A percentile compares a stretch with the other conserved stretches of the same genome.
Evolutionary conservation across 345 rosid genomes (phyloP).

Genomic region (Lepidium didymum): DNA sequence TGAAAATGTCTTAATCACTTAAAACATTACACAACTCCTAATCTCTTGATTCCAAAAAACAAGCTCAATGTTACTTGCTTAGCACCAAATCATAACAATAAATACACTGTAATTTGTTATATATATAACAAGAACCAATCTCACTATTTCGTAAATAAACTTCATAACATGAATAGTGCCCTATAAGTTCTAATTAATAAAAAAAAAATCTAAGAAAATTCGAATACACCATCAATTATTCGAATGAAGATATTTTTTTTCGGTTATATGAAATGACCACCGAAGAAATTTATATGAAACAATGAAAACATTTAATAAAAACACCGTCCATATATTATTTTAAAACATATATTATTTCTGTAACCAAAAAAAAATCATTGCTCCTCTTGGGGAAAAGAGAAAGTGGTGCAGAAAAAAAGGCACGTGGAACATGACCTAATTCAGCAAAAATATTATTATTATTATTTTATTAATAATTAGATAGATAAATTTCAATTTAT

Average conservation of each 20-base stretch:
- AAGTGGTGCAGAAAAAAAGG: conserved; percentile 18
- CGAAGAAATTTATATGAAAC: not conserved
- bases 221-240: not conserved
- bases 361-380: conserved; percentile 1
- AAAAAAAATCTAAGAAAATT: not conserved
- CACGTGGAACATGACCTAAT: conserved; percentile 32
- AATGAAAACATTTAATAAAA: not conserved
- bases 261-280: not conserved
- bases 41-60: not conserved
- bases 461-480: not conserved
- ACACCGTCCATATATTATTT: conserved; percentile 20
- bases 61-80: not conserved
- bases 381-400: conserved; percentile 4
- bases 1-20: not conserved
- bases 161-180: not conserved
- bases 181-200: no score
- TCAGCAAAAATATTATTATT: not conserved
- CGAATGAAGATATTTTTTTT: not conserved
- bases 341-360: conserved; percentile 5
- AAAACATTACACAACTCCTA: not conserved
- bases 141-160: not conserved
- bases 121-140: not conserved
- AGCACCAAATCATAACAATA: not conserved
- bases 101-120: no score
- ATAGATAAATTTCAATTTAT: no score